phyloP scores from a whole-genome alignment of 306 rosid species.

The Cucurbita pepo region DNA sequence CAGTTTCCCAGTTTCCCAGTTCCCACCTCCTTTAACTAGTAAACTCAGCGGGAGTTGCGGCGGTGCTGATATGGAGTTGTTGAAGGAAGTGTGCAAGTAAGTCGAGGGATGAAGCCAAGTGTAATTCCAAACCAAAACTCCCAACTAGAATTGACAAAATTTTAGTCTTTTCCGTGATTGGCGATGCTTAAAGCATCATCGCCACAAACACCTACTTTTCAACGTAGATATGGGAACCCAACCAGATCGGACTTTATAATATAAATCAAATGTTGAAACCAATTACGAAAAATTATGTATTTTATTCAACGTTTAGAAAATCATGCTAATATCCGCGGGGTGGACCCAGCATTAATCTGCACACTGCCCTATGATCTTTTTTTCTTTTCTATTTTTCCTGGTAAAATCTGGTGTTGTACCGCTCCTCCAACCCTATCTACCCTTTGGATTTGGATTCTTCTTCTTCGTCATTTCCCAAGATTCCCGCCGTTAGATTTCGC shows the following conservation, averaged over 20 bases:
- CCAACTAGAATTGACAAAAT: background rate
- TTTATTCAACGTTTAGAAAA: background rate
- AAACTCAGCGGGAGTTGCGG: background rate
- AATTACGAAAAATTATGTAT: too few relatives aligned
- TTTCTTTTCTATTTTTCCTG: background rate
- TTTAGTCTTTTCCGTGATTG: slow-evolving; percentile 8
- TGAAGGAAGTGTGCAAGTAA: background rate
- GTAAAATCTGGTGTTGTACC: slow-evolving; percentile 1
- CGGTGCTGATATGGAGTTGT: background rate
- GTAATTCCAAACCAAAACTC: background rate
- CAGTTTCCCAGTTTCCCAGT: background rate
- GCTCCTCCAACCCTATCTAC: background rate
- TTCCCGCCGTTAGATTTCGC: background rate
- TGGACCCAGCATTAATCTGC: slow-evolving; percentile 1
- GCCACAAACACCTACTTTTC: background rate
- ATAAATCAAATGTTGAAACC: too few relatives aligned
- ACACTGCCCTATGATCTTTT: background rate
- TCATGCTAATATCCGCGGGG: background rate
- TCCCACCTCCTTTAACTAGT: background rate
- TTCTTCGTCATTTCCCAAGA: background rate
- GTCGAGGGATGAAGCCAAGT: background rate
- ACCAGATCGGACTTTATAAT: too few relatives aligned
- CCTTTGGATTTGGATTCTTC: background rate
- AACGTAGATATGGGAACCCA: background rate
- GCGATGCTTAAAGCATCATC: background rate